Percentiles rank a stretch among this genome's conserved stretches.
phyloP scores from a whole-genome alignment of 495 filamentous ascomycete species.

The Penicillium odoratum region DNA sequence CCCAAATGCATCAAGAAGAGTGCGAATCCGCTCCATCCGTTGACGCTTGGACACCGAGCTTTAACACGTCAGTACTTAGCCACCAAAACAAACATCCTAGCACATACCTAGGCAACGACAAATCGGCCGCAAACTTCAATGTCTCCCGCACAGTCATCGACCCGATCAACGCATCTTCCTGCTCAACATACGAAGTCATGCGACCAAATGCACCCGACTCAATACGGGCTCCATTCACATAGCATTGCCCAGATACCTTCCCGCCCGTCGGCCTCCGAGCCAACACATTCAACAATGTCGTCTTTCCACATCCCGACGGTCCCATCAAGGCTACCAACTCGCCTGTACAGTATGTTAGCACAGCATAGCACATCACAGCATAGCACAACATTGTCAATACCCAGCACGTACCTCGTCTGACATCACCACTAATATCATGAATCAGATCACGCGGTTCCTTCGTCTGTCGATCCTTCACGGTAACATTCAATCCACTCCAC shows the following conservation, averaged over 20 bases:
- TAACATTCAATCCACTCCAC: slow-evolving; percentile 64
- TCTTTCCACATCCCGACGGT: slow-evolving; percentile 74
- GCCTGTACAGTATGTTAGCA: slow-evolving; percentile 40
- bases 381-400: not conserved
- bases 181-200: slow-evolving; percentile 74
- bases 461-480: slow-evolving; percentile 66
- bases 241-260: slow-evolving; percentile 48
- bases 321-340: slow-evolving; percentile 77
- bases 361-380: not conserved
- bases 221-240: slow-evolving; percentile 56
- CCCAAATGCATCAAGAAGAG: slow-evolving; percentile 60
- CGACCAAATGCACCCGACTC: slow-evolving; percentile 35
- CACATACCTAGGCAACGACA: slow-evolving; percentile 57
- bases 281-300: slow-evolving; percentile 73
- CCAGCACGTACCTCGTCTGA: slow-evolving; percentile 27
- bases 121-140: slow-evolving; percentile 63
- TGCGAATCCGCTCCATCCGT: slow-evolving; percentile 52
- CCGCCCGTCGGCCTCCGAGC: slow-evolving; percentile 57
- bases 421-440: slow-evolving; percentile 32
- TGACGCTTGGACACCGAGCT: slow-evolving; percentile 47
- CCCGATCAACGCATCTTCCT: slow-evolving; percentile 80
- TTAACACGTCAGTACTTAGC: slow-evolving; percentile 6
- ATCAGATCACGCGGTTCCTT: slow-evolving; percentile 52
- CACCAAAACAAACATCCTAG: not conserved
- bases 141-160: slow-evolving; percentile 77